Conservation (phyloP, 441 rosid species). For the Gossypium schwendimanii region DNA sequence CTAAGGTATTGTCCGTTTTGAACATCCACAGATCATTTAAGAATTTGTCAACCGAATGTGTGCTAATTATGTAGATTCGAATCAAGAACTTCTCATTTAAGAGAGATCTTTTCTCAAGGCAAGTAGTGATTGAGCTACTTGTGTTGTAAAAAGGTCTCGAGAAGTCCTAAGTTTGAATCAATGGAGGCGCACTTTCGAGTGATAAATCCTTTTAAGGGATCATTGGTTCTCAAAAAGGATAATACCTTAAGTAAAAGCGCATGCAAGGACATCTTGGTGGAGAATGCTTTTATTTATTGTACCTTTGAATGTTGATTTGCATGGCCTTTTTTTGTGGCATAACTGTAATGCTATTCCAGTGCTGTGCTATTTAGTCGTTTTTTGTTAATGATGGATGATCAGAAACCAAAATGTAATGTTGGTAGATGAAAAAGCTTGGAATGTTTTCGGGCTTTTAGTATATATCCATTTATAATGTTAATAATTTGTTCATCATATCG, state of each 20-base stretch:
- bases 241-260: neutral
- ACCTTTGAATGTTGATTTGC: neutral
- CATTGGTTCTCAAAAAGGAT: neutral
- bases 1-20: too few relatives aligned
- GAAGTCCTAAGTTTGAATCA: neutral
- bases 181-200: neutral
- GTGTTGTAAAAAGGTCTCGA: neutral
- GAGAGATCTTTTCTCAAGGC: neutral
- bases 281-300: neutral
- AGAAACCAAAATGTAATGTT: neutral
- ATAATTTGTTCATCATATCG: constrained; percentile 6
- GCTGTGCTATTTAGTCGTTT: neutral
- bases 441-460: neutral
- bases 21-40: neutral
- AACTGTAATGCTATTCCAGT: neutral
- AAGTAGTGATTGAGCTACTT: neutral
- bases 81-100: neutral
- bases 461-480: neutral
- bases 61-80: neutral
- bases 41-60: neutral
- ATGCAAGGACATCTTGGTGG: neutral
- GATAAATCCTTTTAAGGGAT: neutral
- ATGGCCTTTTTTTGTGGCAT: neutral
- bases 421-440: neutral
- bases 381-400: neutral